Percentiles rank a stretch among this genome's conserved stretches.
Evolutionary conservation across 805 yeast species (phyloP).

Genomic region (Saccharomycopsis sp.): DNA sequence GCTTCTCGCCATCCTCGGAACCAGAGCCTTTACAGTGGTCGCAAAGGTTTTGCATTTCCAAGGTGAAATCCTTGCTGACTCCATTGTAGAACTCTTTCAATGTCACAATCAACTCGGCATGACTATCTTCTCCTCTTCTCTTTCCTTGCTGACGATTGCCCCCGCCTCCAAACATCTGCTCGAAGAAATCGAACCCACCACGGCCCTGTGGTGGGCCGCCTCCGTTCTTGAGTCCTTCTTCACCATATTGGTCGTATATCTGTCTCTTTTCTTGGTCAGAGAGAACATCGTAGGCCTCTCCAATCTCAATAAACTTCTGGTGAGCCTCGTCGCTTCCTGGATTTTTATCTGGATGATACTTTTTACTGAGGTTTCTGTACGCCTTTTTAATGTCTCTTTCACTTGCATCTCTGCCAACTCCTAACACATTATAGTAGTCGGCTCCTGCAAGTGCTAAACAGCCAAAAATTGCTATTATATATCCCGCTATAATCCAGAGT

Average conservation of each 20-base stretch:
- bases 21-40: conserved; percentile 79
- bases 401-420: conserved; percentile 24
- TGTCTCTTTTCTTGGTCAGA: conserved; percentile 54
- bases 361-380: conserved; percentile 17
- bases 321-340: conserved; percentile 77
- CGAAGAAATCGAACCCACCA: conserved; percentile 58
- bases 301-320: conserved; percentile 77
- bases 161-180: conserved; percentile 49
- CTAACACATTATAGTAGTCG: conserved; percentile 56
- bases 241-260: conserved; percentile 71
- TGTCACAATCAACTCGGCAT: conserved; percentile 47
- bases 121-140: conserved; percentile 57
- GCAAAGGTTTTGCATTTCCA: conserved; percentile 72
- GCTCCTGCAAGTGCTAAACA: not conserved
- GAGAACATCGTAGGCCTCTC: conserved; percentile 87
- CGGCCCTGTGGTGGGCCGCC: conserved; percentile 31
- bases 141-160: conserved; percentile 33
- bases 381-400: conserved; percentile 21
- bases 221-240: conserved; percentile 60
- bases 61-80: conserved; percentile 46
- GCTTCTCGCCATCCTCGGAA: conserved; percentile 66
- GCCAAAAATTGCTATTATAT: not conserved
- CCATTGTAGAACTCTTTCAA: conserved; percentile 70
- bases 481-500: not conserved
- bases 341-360: conserved; percentile 93